Evolutionary conservation across 768 basidiomycete species (phyloP).

Genomic region (Amyloporia xantha): DNA sequence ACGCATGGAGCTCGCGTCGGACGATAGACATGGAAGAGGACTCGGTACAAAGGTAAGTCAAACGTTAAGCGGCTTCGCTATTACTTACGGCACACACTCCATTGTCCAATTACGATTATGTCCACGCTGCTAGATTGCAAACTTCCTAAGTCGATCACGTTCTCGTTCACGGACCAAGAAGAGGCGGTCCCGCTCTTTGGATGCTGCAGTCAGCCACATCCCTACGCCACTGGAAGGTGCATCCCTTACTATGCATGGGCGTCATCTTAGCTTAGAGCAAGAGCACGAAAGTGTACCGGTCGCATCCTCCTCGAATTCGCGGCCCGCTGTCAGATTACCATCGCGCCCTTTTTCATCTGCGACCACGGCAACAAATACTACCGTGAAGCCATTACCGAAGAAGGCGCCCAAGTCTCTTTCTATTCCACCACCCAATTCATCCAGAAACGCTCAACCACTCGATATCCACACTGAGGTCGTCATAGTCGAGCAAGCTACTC

Average conservation of each 20-base stretch:
- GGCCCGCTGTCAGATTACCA: slow-evolving; percentile 40
- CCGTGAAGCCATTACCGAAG: slow-evolving; percentile 40
- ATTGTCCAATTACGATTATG: too few relatives aligned
- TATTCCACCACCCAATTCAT: neutral
- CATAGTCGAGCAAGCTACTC: slow-evolving; percentile 11
- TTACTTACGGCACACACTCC: neutral
- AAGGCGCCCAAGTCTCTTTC: slow-evolving; percentile 10
- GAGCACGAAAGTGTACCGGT: slow-evolving; percentile 12
- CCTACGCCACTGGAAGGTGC: slow-evolving; percentile 15
- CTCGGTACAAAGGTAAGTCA: slow-evolving; percentile 23
- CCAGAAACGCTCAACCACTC: slow-evolving; percentile 8
- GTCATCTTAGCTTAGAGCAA: slow-evolving; percentile 16
- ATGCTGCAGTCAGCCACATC: slow-evolving; percentile 17
- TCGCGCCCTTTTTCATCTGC: slow-evolving; percentile 63
- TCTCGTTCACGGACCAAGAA: slow-evolving; percentile 49
- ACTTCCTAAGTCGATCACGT: slow-evolving; percentile 43
- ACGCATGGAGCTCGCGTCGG: slow-evolving; percentile 15
- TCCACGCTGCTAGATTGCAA: slow-evolving; percentile 42
- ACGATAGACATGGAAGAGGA: slow-evolving; percentile 19
- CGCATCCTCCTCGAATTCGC: slow-evolving; percentile 28
- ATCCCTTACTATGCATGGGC: slow-evolving; percentile 19
- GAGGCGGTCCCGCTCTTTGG: slow-evolving; percentile 22
- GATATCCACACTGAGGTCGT: slow-evolving; percentile 19
- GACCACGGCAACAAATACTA: slow-evolving; percentile 55
- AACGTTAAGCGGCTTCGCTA: neutral